Evolutionary conservation across 2,329 filamentous ascomycete species (phyloP).

Genomic region (Paracorniculantispora psalliotae): DNA sequence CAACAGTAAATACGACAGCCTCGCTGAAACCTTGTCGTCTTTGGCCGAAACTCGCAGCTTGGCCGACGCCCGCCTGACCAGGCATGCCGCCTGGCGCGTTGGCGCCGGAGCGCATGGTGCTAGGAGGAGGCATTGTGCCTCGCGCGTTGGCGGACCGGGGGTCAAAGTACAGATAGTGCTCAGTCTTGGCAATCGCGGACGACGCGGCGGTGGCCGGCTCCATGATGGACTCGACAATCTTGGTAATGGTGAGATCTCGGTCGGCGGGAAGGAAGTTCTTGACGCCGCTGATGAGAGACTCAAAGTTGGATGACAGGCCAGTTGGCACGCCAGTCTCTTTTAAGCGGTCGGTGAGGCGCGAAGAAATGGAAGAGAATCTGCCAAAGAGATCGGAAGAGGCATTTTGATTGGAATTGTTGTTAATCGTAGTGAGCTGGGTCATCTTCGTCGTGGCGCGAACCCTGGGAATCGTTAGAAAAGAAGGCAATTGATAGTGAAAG

Average conservation of each 20-base stretch:
- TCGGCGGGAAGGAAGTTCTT: slow-evolving; percentile 98
- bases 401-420: slow-evolving; percentile 62
- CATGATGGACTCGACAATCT: slow-evolving; percentile 98
- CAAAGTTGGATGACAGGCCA: slow-evolving; percentile 71
- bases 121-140: slow-evolving; percentile 82
- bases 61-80: slow-evolving; percentile 53
- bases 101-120: slow-evolving; percentile 46
- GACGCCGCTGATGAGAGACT: slow-evolving; percentile 89
- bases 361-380: slow-evolving; percentile 87
- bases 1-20: slow-evolving; percentile 89
- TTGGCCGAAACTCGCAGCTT: slow-evolving; percentile 83
- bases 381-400: slow-evolving; percentile 77
- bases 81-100: slow-evolving; percentile 45
- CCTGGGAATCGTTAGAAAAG: slow-evolving; percentile 36
- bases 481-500: neutral
- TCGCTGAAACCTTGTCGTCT: slow-evolving; percentile 83
- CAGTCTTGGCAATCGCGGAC: slow-evolving; percentile 91
- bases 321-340: slow-evolving; percentile 80
- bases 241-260: slow-evolving; percentile 92
- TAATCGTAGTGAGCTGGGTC: slow-evolving; percentile 94
- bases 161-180: slow-evolving; percentile 96
- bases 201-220: slow-evolving; percentile 86
- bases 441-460: slow-evolving; percentile 94
- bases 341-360: slow-evolving; percentile 86
- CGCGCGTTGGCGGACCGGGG: slow-evolving; percentile 88